These are phyloP conservation scores for Lachnellula occidentalis DNA, from an alignment of 2,329 filamentous ascomycete species.

Conservation along the genomic window DNA sequence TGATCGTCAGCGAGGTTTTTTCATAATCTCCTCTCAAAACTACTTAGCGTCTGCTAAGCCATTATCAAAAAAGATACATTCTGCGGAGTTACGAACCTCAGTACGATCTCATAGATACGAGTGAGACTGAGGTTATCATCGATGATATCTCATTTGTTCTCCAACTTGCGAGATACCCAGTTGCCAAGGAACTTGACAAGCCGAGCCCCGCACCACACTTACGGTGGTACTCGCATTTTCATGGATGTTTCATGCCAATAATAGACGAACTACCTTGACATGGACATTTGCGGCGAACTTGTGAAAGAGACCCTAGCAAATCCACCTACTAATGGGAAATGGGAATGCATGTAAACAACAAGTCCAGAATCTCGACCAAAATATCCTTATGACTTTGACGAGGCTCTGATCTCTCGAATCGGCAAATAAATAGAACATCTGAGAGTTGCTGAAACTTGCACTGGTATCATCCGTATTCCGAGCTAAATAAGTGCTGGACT, in stretches of 20 bases:
- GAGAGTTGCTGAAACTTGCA: neutral
- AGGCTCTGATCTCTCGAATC: neutral
- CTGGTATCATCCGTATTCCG: slow-evolving; percentile 9
- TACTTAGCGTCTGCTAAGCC: slow-evolving; percentile 4
- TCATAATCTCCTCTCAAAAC: slow-evolving; percentile 1
- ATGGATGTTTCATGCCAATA: neutral
- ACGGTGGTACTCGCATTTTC: too few relatives aligned
- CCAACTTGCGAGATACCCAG: neutral
- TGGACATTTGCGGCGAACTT: too few relatives aligned
- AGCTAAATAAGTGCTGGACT: neutral
- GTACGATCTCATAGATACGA: neutral
- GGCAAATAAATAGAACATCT: neutral
- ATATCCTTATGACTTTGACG: too few relatives aligned
- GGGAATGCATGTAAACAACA: neutral
- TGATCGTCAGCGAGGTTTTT: neutral
- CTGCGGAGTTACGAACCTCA: neutral
- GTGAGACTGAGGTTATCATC: neutral
- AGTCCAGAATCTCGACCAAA: neutral
- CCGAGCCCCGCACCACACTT: neutral
- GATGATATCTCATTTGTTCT: neutral
- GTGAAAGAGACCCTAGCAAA: too few relatives aligned
- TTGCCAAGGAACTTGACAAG: neutral
- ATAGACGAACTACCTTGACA: neutral
- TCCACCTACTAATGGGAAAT: neutral
- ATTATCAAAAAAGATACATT: slow-evolving; percentile 6